phyloP scores from a whole-genome alignment of 2,329 filamentous ascomycete genomes.

The Cladosporium sp. region DNA sequence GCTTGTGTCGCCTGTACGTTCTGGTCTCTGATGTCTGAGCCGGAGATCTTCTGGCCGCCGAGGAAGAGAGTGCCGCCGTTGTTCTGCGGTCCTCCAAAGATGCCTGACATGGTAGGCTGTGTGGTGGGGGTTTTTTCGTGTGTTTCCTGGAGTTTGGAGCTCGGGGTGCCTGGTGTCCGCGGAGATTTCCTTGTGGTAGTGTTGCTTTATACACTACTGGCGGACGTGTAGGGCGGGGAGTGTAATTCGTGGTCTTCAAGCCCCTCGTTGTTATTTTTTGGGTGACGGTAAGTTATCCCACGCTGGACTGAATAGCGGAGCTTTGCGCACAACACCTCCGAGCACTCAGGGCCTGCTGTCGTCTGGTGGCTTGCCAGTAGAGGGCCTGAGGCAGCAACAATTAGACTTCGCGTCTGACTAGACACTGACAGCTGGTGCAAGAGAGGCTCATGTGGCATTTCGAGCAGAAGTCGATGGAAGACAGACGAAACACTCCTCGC shows the following conservation, averaged over 20 bases:
- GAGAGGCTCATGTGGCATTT: background rate
- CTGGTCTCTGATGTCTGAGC: conserved; percentile 93
- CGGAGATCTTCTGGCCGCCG: conserved; percentile 95
- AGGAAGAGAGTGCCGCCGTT: conserved; percentile 94
- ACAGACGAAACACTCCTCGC: background rate
- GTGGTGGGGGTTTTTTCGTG: background rate
- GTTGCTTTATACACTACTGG: background rate
- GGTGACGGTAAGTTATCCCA: conserved; percentile 4
- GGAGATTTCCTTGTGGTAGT: background rate
- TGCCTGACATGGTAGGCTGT: conserved; percentile 71
- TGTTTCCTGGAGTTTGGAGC: background rate
- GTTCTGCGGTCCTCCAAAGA: conserved; percentile 93
- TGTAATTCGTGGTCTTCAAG: background rate
- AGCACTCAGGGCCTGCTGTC: background rate
- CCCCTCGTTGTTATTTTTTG: conserved; percentile 10
- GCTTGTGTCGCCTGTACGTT: conserved; percentile 96
- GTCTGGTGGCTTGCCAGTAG: background rate
- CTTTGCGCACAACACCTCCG: conserved; percentile 1
- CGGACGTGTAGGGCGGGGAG: background rate
- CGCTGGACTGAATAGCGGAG: background rate
- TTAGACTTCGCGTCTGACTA: background rate
- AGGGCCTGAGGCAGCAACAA: background rate
- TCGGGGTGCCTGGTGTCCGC: background rate
- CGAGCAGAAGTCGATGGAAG: conserved; percentile 1
- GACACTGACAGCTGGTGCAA: background rate